Conservation (phyloP, 116 monocot genomes). For the Papilionanthe hybrid region DNA sequence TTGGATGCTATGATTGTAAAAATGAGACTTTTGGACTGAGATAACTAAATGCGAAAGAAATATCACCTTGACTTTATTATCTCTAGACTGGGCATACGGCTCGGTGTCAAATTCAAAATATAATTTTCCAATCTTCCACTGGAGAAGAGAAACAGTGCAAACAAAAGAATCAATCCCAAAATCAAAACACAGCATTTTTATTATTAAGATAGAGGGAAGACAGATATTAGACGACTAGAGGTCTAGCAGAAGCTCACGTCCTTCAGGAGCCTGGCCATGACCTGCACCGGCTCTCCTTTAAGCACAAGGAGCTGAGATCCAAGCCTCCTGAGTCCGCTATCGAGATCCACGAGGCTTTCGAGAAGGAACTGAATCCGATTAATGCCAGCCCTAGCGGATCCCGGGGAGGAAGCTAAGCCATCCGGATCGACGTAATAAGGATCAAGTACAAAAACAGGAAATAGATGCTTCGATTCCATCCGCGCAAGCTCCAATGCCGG, state of each 20-base stretch:
- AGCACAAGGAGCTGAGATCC: constrained; percentile 74
- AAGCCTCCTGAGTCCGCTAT: constrained; percentile 53
- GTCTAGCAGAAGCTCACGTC: constrained; percentile 30
- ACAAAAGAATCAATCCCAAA: background rate
- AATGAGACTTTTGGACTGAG: too few species aligned
- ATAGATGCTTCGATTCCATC: constrained; percentile 31
- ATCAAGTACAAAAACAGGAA: constrained; percentile 89
- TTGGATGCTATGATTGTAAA: too few species aligned
- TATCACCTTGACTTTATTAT: constrained; percentile 48
- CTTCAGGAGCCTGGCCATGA: constrained; percentile 39
- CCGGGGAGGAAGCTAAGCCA: constrained; percentile 53
- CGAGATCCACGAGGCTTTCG: constrained; percentile 70
- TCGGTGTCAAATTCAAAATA: constrained; percentile 82
- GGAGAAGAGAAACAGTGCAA: background rate
- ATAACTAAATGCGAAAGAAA: too few species aligned
- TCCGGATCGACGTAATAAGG: constrained; percentile 73
- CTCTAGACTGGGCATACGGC: constrained; percentile 52
- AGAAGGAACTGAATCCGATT: constrained; percentile 79
- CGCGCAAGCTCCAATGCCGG: constrained; percentile 66
- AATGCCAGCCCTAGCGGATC: constrained; percentile 57
- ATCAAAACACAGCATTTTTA: background rate
- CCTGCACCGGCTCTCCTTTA: constrained; percentile 41
- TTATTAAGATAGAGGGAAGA: background rate
- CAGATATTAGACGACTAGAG: background rate
- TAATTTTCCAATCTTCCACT: constrained; percentile 78